These are phyloP conservation scores for Gypsophila paniculata DNA, from an alignment of 179 eudicot species.

Conservation along the genomic window DNA sequence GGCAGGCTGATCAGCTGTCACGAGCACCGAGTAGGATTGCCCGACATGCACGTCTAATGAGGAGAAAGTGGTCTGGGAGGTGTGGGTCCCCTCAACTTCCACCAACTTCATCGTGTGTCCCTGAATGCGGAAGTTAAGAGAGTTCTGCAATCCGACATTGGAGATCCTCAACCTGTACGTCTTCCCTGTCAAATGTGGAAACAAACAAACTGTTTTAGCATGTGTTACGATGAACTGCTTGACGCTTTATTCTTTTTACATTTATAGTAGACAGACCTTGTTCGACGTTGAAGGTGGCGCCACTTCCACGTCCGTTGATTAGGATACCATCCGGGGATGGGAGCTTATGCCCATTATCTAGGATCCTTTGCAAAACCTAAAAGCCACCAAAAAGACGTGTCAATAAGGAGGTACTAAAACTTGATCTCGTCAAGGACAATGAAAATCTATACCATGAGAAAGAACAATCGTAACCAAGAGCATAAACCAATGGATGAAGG, in stretches of 20 bases:
- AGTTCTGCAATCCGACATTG: constrained; percentile 76
- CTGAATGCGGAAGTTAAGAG: constrained; percentile 88
- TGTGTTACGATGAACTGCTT: background rate
- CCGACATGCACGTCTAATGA: constrained; percentile 83
- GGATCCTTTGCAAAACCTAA: constrained; percentile 50
- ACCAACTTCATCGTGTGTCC: constrained; percentile 73
- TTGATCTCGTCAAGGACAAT: too few species aligned
- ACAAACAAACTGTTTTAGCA: background rate
- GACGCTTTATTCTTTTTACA: background rate
- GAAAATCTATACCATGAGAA: too few species aligned
- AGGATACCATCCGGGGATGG: constrained; percentile 73
- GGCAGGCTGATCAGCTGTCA: constrained; percentile 75
- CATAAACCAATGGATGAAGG: too few species aligned
- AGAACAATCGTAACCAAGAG: too few species aligned
- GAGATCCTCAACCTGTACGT: constrained; percentile 88
- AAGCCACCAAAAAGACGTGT: background rate
- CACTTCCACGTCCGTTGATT: constrained; percentile 86
- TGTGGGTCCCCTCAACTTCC: constrained; percentile 95
- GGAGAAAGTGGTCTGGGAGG: constrained; percentile 66
- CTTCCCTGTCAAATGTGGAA: constrained; percentile 49
- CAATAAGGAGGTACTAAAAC: background rate
- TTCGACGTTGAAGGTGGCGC: constrained; percentile 56
- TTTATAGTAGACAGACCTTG: constrained; percentile 48
- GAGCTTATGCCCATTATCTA: constrained; percentile 64
- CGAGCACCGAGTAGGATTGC: constrained; percentile 78